Evolutionary conservation across 371 early-diverging fungal genomes (phyloP).

Genomic region (Encephalitozoon cuniculi): DNA sequence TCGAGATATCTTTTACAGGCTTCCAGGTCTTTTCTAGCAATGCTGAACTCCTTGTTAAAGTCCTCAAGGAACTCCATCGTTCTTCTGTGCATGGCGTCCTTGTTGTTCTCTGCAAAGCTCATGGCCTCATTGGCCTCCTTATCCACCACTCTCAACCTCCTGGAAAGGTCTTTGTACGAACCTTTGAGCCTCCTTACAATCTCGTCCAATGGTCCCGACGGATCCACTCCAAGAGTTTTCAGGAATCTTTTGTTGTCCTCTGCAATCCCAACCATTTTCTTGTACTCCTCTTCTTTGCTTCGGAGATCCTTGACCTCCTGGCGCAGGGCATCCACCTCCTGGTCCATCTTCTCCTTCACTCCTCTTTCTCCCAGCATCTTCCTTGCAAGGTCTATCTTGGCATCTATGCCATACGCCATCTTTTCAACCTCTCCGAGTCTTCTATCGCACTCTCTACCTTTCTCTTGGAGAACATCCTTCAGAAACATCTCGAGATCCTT

Average conservation of each 20-base stretch:
- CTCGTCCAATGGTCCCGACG: background rate
- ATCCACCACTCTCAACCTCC: conserved; percentile 33
- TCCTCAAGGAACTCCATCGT: conserved; percentile 36
- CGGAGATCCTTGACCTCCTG: background rate
- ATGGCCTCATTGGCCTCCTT: conserved; percentile 43
- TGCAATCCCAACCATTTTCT: background rate
- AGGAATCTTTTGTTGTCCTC: conserved; percentile 9
- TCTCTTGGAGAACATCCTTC: background rate
- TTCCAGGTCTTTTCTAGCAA: conserved; percentile 47
- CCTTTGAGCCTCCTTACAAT: conserved; percentile 22
- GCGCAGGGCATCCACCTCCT: background rate
- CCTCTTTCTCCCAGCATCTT: background rate
- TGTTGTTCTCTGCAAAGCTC: conserved; percentile 45
- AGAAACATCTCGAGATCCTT: background rate
- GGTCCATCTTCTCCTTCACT: background rate
- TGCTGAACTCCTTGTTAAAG: conserved; percentile 49
- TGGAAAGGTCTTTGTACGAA: conserved; percentile 19
- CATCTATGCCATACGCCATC: background rate
- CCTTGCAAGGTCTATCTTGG: background rate
- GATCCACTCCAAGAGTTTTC: background rate
- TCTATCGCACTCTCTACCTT: background rate
- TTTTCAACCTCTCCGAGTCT: background rate
- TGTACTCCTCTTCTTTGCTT: background rate
- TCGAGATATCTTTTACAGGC: conserved; percentile 48
- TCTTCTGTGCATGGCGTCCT: conserved; percentile 23